Conservation (phyloP, 495 filamentous ascomycete genomes). For the Schizothecium vesticola region DNA sequence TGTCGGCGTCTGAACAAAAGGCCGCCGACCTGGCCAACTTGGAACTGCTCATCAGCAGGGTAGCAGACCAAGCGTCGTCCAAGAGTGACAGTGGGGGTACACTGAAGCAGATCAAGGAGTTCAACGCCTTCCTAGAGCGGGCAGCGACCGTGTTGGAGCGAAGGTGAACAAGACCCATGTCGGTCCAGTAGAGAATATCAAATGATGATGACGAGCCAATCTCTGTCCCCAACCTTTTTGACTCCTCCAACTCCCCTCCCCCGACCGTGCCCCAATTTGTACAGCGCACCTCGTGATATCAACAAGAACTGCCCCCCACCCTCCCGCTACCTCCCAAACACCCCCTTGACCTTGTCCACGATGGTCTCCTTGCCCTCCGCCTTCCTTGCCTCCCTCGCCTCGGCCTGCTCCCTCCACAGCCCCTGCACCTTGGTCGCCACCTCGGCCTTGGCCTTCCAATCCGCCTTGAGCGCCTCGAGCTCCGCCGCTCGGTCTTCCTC, state of each 20-base stretch:
- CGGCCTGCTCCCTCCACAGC: conserved; percentile 53
- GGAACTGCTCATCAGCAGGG: conserved; percentile 44
- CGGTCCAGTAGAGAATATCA: background rate
- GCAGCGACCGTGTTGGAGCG: conserved; percentile 45
- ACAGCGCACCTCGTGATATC: conserved; percentile 1
- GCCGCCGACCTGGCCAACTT: conserved; percentile 39
- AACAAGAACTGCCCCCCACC: conserved; percentile 3
- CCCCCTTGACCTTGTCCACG: conserved; percentile 38
- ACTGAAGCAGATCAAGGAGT: conserved; percentile 49
- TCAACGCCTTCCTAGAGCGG: conserved; percentile 53
- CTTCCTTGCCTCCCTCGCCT: conserved; percentile 52
- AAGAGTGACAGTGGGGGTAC: conserved; percentile 42
- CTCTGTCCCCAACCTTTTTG: background rate
- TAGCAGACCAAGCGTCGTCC: conserved; percentile 42
- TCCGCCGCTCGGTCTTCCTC: conserved; percentile 62
- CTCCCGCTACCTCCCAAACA: conserved; percentile 8
- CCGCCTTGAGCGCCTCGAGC: conserved; percentile 56
- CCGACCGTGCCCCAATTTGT: background rate
- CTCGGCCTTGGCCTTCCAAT: conserved; percentile 52
- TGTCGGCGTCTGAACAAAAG: conserved; percentile 34
- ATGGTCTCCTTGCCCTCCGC: conserved; percentile 53
- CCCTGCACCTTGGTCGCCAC: conserved; percentile 48
- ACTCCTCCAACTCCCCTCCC: background rate
- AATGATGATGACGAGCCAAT: background rate
- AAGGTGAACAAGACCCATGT: conserved; percentile 11